Evolutionary conservation across 140 eudicot genomes (phyloP), one percentile per base, ranked within the genome.

Genomic region (Oenanthe javanica): DNA sequence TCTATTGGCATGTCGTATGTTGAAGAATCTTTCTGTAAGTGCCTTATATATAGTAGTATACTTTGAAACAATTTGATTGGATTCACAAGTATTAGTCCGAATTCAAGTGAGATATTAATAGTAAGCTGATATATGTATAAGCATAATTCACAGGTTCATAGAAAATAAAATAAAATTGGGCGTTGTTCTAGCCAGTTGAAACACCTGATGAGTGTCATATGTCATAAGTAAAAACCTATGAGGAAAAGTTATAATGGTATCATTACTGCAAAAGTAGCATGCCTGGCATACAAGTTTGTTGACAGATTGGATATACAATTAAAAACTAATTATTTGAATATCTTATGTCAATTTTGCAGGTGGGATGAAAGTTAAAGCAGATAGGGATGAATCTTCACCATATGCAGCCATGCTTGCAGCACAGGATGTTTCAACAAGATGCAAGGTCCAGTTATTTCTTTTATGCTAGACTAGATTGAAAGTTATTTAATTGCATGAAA

Each of bases 361-460:
- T 84, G 94, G 94, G 27, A 90, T 90, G 94, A 90, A 90, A 57
- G 94, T 90, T 43, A 90, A 90, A 63, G 94, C 94, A 51, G 96
- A 91, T 75, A 88, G 96, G 52, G 96, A 91, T 81, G 96, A 91
- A 45, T 91, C 96, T 18, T 91, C 96, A 10, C 96, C 93, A 1
- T 91, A 89, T 84, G 96, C 96, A 4, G 96, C 96, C 82, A 91
- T 91, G 93, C 96, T 90, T 90, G 96, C 96, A 64, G 96, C 96
- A 46, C 96, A 89, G 75, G 93, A 91, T 86, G 93, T 89, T 78
- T 77, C 96, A 13, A 84, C 81, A 36, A 82, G 96, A 75, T 90
- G 96, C 96, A 90, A 90, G 96, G 96, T 90, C 4, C 0, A 1
- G 4, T 64, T 19, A 25, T 59, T 21, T 74, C 21, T 9, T 1